phyloP scores from a whole-genome alignment of 2,329 filamentous ascomycete genomes.

The Fusarium multiceps region DNA sequence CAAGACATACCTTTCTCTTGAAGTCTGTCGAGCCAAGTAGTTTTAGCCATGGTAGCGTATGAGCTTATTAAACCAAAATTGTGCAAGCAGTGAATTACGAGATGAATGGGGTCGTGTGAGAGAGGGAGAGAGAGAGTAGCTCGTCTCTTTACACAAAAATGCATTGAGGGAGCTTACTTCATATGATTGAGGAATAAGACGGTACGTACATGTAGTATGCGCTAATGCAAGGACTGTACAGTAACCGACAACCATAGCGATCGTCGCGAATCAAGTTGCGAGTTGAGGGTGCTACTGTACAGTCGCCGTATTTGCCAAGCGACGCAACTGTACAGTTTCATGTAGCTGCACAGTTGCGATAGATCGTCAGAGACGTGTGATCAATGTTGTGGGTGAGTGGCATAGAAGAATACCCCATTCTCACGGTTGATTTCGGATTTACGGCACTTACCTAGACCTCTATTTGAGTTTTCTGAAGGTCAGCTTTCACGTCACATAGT shows the following conservation, averaged over 20 bases:
- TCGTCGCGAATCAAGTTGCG: not conserved
- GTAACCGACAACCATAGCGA: not conserved
- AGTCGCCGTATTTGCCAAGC: not conserved
- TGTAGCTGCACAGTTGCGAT: not conserved
- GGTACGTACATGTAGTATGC: not conserved
- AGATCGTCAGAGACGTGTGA: not conserved
- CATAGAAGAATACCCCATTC: not conserved
- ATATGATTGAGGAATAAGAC: accelerated
- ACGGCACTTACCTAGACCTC: not conserved
- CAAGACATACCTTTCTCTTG: not conserved
- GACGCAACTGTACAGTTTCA: not conserved
- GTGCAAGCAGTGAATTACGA: accelerated
- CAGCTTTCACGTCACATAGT: too few species aligned
- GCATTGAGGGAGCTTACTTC: not conserved
- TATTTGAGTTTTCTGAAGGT: too few species aligned
- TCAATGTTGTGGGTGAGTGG: not conserved
- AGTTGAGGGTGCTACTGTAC: not conserved
- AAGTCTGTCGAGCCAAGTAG: constrained; percentile 11
- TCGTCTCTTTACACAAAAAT: not conserved
- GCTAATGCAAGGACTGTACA: constrained; percentile 22
- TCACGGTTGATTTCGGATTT: not conserved
- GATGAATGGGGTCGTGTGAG: too few species aligned
- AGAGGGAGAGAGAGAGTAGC: too few species aligned
- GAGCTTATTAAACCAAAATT: too few species aligned
- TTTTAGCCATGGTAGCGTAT: not conserved